Percentiles rank a stretch among this genome's conserved stretches.
Evolutionary conservation across 495 filamentous ascomycete genomes (phyloP).

Genomic region (Penicillium argentinense): DNA sequence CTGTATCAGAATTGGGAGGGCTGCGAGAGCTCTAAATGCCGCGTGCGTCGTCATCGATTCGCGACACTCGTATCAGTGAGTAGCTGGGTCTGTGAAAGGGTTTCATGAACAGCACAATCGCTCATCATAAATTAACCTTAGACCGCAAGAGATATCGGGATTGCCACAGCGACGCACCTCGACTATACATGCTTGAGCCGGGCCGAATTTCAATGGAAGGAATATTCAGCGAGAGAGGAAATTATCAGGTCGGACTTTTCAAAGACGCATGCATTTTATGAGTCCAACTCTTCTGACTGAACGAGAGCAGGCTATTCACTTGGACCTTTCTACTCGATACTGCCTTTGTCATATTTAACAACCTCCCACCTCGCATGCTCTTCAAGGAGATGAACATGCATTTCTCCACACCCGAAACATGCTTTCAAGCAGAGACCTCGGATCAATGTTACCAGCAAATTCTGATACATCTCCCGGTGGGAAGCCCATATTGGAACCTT

Average conservation of each 20-base stretch:
- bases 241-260: conserved; percentile 16
- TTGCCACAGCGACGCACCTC: conserved; percentile 15
- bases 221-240: conserved; percentile 22
- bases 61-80: conserved; percentile 23
- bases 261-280: neutral
- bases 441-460: conserved; percentile 18
- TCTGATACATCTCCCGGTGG: conserved; percentile 2
- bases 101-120: no score
- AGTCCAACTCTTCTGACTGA: no score
- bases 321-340: conserved; percentile 31
- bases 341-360: conserved; percentile 30
- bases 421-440: conserved; percentile 30
- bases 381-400: conserved; percentile 33
- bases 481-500: conserved; percentile 14
- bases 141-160: conserved; percentile 25
- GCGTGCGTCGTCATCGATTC: conserved; percentile 22
- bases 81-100: neutral
- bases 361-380: conserved; percentile 30
- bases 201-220: conserved; percentile 26
- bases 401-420: conserved; percentile 25
- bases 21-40: conserved; percentile 19
- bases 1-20: conserved; percentile 31
- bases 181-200: conserved; percentile 12
- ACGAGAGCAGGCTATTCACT: conserved; percentile 7
- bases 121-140: no score